Evolutionary conservation across 495 filamentous ascomycete genomes (phyloP).

Genomic region (Neurospora tetrasperma): DNA sequence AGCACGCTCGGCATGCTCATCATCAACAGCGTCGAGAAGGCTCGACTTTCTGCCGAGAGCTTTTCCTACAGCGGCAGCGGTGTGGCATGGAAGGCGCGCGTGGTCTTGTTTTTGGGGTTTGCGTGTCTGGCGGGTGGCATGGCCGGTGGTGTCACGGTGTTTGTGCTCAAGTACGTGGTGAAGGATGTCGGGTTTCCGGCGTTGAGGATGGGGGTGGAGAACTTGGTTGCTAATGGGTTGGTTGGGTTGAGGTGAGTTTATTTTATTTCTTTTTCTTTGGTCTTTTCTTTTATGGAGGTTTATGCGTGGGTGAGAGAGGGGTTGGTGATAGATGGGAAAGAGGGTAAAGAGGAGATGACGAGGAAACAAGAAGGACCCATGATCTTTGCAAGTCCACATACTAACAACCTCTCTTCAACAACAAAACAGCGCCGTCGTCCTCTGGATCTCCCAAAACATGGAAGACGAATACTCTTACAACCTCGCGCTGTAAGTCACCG

Average conservation of each 20-base stretch:
- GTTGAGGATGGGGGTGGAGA: constrained; percentile 86
- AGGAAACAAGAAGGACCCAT: not conserved
- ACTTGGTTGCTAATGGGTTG: constrained; percentile 76
- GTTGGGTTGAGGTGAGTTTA: constrained; percentile 73
- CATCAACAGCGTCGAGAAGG: constrained; percentile 97
- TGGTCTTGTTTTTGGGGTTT: constrained; percentile 94
- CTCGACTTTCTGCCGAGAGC: constrained; percentile 70
- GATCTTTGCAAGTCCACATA: not conserved
- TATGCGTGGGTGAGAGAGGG: not conserved
- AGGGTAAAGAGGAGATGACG: not conserved
- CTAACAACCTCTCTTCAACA: not conserved
- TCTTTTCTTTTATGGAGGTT: too few species aligned
- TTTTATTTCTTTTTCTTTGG: not conserved
- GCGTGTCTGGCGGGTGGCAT: constrained; percentile 88
- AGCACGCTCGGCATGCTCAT: constrained; percentile 90
- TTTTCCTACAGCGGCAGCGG: constrained; percentile 79
- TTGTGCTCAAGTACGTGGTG: constrained; percentile 88
- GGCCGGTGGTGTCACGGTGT: constrained; percentile 79
- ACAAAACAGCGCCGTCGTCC: constrained; percentile 12
- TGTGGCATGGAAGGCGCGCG: constrained; percentile 91
- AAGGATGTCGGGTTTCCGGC: constrained; percentile 69
- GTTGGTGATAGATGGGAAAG: too few species aligned
- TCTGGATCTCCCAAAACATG: constrained; percentile 98
- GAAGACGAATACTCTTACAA: constrained; percentile 99
- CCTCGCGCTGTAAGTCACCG: constrained; percentile 56